phyloP scores from a whole-genome alignment of 176 grass and related monocot species.

The Echinochloa phyllopogon region DNA sequence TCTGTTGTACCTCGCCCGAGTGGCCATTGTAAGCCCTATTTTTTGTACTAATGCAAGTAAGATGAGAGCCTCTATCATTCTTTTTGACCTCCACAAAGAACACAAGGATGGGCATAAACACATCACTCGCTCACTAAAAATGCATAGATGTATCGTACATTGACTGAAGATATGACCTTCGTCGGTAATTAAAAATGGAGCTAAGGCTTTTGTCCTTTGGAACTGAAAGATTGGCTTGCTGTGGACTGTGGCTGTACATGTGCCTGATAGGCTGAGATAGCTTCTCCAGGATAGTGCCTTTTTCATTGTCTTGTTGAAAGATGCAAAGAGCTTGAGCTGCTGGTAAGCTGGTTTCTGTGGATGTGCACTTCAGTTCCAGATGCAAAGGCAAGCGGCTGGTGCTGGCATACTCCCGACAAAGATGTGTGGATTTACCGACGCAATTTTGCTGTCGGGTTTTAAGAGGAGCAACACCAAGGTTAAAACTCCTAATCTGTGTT shows the following conservation, averaged over 20 bases:
- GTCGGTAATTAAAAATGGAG: not conserved
- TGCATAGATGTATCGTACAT: slow-evolving; percentile 9
- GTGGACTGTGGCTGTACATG: not conserved
- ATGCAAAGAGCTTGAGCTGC: not conserved
- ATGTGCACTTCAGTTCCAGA: not conserved
- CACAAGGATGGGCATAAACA: slow-evolving; percentile 11
- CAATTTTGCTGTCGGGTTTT: not conserved
- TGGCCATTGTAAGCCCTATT: slow-evolving; percentile 45
- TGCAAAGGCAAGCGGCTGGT: not conserved
- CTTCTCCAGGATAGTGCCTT: not conserved
- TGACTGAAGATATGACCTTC: not conserved
- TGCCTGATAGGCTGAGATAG: not conserved
- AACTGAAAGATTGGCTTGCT: not conserved
- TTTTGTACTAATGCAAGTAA: slow-evolving; percentile 37
- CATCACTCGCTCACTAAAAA: not conserved
- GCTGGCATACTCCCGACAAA: not conserved
- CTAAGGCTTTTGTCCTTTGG: not conserved
- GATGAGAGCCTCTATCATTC: slow-evolving; percentile 40
- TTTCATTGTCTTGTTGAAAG: not conserved
- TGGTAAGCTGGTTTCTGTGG: not conserved
- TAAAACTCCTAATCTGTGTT: not conserved
- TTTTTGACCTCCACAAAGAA: slow-evolving; percentile 28
- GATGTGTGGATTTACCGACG: not conserved
- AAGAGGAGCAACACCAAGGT: not conserved
- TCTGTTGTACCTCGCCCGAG: slow-evolving; percentile 25